Evolutionary conservation across 2,329 filamentous ascomycete species (phyloP).

Genomic region (Salinomyces thailandicus): DNA sequence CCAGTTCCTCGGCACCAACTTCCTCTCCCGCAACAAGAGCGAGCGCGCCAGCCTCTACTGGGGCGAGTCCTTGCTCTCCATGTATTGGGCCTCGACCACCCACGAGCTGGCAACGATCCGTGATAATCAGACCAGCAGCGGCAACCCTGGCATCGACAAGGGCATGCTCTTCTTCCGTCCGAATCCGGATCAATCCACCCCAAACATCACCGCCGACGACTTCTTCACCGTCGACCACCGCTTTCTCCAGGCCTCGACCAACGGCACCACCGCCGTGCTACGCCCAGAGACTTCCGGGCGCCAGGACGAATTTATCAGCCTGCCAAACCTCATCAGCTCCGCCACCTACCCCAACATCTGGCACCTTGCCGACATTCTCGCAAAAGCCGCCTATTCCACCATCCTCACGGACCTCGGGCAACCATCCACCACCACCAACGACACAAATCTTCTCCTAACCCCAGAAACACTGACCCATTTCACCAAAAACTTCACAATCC

Average conservation of each 20-base stretch:
- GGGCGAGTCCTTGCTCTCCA: conserved; percentile 9
- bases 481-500: conserved; percentile 10
- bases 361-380: conserved; percentile 7
- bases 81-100: conserved; percentile 8
- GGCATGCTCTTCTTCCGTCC: conserved; percentile 7
- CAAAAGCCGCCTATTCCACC: conserved; percentile 11
- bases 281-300: conserved; percentile 3
- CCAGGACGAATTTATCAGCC: conserved; percentile 2
- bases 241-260: conserved; percentile 6
- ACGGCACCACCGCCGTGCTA: conserved; percentile 5
- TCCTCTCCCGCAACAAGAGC: conserved; percentile 6
- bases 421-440: conserved; percentile 3
- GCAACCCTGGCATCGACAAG: conserved; percentile 5
- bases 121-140: conserved; percentile 6
- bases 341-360: conserved; percentile 10
- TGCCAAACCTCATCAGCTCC: conserved; percentile 1
- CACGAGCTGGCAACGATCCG: conserved; percentile 3
- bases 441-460: conserved; percentile 10
- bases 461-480: conserved; percentile 7
- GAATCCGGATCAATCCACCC: conserved; percentile 3
- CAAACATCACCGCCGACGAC: conserved; percentile 5
- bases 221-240: conserved; percentile 9
- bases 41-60: conserved; percentile 9
- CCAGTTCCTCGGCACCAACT: conserved; percentile 5
- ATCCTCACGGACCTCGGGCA: conserved; percentile 11